These are phyloP conservation scores for Paulownia fortunei DNA, from an alignment of 257 asterid genomes.

Conservation along the genomic window DNA sequence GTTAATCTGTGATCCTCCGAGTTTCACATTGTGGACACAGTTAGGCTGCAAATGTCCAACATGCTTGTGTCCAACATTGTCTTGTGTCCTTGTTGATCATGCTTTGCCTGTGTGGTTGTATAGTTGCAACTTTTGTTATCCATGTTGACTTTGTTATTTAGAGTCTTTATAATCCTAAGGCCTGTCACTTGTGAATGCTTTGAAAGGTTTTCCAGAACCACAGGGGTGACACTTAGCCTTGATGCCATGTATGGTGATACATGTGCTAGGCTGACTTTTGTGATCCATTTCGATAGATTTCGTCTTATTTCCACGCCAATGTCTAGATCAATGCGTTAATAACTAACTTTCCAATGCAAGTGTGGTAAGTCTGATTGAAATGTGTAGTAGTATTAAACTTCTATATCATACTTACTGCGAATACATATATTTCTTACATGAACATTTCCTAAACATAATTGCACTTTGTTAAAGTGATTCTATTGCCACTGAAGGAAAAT, in stretches of 20 bases:
- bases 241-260: neutral
- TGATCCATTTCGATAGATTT: neutral
- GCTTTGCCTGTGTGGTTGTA: neutral
- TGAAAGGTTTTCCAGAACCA: neutral
- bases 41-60: neutral
- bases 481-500: neutral
- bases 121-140: neutral
- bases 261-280: neutral
- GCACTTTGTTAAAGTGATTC: neutral
- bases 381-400: neutral
- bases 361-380: neutral
- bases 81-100: neutral
- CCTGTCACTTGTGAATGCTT: neutral
- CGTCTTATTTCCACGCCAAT: neutral
- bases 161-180: neutral
- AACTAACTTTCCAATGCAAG: neutral
- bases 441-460: neutral
- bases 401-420: neutral
- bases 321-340: neutral
- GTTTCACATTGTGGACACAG: neutral
- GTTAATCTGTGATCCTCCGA: neutral
- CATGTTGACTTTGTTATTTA: constrained; percentile 1
- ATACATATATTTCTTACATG: neutral
- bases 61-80: constrained; percentile 14
- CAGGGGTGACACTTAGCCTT: neutral